phyloP scores from a whole-genome alignment of 192 early-diverging fungal species.

The Entomortierella beljakovae region DNA sequence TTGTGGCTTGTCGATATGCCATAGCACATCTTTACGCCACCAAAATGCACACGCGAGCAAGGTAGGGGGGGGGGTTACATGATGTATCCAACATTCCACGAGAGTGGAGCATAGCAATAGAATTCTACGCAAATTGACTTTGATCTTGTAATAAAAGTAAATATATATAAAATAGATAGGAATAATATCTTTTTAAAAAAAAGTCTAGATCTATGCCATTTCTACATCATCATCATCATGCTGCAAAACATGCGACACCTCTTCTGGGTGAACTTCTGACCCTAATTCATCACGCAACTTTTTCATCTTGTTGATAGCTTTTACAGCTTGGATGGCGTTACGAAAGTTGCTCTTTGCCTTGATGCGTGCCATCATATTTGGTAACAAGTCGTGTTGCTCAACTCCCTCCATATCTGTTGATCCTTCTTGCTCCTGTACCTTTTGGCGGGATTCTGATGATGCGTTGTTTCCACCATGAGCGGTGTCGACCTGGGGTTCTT shows the following conservation, averaged over 20 bases:
- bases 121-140: too few relatives aligned
- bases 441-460: background rate
- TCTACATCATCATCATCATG: constrained; percentile 24
- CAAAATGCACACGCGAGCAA: too few relatives aligned
- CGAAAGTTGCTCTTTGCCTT: constrained; percentile 64
- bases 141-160: too few relatives aligned
- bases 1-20: too few relatives aligned
- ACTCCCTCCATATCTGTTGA: constrained; percentile 30
- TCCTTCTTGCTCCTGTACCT: background rate
- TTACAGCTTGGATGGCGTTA: constrained; percentile 70
- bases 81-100: too few relatives aligned
- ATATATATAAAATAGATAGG: background rate
- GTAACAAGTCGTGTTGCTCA: constrained; percentile 63
- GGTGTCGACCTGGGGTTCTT: constrained; percentile 4
- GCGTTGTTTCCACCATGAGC: too few relatives aligned
- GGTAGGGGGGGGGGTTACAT: too few relatives aligned
- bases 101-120: too few relatives aligned
- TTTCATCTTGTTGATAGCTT: constrained; percentile 62
- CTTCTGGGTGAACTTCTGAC: constrained; percentile 17
- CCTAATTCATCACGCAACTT: background rate
- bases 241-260: constrained; percentile 31
- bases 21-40: too few relatives aligned
- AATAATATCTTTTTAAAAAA: background rate
- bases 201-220: constrained; percentile 3
- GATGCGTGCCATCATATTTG: constrained; percentile 71